Evolutionary conservation across 805 yeast species (phyloP), one percentile per base, ranked within the genome.

Genomic region (Ogataea sp.): DNA sequence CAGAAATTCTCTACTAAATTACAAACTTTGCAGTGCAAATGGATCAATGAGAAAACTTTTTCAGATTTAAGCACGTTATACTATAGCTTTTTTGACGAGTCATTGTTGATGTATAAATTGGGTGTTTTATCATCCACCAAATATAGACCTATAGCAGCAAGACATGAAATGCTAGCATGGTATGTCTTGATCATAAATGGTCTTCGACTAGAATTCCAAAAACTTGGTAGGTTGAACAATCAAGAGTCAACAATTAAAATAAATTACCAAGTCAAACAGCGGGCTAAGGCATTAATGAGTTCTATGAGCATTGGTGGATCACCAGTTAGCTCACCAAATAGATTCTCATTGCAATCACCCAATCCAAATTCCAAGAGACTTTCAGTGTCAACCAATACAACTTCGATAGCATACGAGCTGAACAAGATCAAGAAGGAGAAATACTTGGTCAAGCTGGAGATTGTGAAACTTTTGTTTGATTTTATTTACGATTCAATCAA

Each of bases 141-240:
- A 2, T 51, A 64, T 30, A 63, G 64, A 37, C 41, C 52, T 13
- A 46, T 71, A 37, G 77, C 74, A 5, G 56, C 61, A 4, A 67
- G 68, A 49, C 86, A 83, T 53, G 86, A 79, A 56, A 65, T 78
- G 2, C 61, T 73, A 29, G 77, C 85, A 0, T 82, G 90, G 89
- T 78, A 78, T 60, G 68, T 68, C 39, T 83, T 78, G 50, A 75
- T 83, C 16, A 46, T 81, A 41, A 55, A 79, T 14, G 77, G 77
- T 1, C 53, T 80, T 37, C 73, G 75, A 52, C 70, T 70, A 40
- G 72, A 77, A 18, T 67, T 69, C 52, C 59, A 55, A 15, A 64
- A 65, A 39, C 58, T 75, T 38, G 60, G 61, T 32, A 51, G 51
- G n/a, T 59, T 75, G 20, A 56, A 59, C 13, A 70, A 65, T 32